Base-by-base conservation (phyloP, 2,329 filamentous ascomycete genomes). In the Acephala macrosclerotiorum region DNA sequence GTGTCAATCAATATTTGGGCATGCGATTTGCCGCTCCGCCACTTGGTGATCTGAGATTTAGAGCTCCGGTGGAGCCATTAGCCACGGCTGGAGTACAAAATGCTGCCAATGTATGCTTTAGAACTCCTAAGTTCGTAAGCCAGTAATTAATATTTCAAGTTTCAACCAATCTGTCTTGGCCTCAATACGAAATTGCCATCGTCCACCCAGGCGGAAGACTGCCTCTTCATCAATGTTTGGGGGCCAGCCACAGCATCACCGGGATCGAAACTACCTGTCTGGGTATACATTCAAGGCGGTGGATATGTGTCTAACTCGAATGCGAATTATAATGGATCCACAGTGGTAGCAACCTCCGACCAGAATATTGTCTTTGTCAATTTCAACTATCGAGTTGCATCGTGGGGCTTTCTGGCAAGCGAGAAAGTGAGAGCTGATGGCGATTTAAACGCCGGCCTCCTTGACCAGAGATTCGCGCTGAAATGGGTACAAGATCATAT, bases 11-110 rank as follows among this genome's bases (percentile, higher is more conserved):
- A 77, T 94, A 90, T 88, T 82, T 92, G 7, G 91, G 91, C 1
- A 86, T 94, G 71, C 86, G 90, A 20, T 95, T 87, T 79, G 91
- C 91, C 1, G 87, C 89, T 3, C 82, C 91, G 5, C 91, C 91
- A 0, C 64, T 90, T 6, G 89, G 88, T 1, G 70, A 84, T 4
- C 75, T 92, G 65, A 84, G 92, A 22, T 94, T 93, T 74, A 81
- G 83, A 53, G 86, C 87, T n/a, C 91, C 92, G 0, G 79, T 84
- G 1, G 33, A 62, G 20, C 70, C 70, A 4, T 22, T 57, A 16
- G 12, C 40, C 36, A 68, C 66, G 2, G 18, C 22, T 9, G 63
- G 58, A 3, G 20, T 73, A 9, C 70, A 73, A 58, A 61, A 68
- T 61, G 72, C 72, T 26, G 69, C 67, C 25, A 51, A 58, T 29